Evolutionary conservation across 169 alveolate species (phyloP), one percentile per base, ranked within the genome.

Genomic region (Blepharisma undulans): DNA sequence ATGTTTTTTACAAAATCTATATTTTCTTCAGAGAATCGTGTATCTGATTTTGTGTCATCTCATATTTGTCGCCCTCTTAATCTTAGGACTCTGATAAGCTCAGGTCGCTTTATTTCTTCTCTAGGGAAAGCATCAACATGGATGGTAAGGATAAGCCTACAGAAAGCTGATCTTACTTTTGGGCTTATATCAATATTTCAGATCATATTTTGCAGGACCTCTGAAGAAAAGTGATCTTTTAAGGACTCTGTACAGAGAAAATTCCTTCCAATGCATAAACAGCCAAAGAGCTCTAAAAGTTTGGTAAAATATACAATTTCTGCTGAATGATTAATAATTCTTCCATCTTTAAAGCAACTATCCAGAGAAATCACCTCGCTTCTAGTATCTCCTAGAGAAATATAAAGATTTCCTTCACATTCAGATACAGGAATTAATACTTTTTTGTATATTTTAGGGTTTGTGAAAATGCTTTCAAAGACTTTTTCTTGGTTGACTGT

Each of bases 271-370:
- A 22, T 22, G n/a, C 90, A 86, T 66, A 86, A 86, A 21, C 30
- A 25, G 25, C 72, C 48, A 86, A 29, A 86, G 0, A 86, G 34
- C n/a, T 86, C 90, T 30, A 86, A 32, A 19, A 86, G 27, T 18
- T 27, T 18, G 30, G 80, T 86, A 27, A 86, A 86, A 33, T 86
- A 86, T 0, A 25, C 12, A 12, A 92, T 87, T 34, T 90, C 88
- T n/a, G 82, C 72, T 61, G 91, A 61, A 76, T 93, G 84, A n/a
- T 74, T 34, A 8, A 72, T 66, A 33, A 25, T 87, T 72, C 85
- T 61, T 34, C 91, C 89, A 10, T 85, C 71, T 22, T 25, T 48
- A 34, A 27, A 61, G 30, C 94, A 94, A 36, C 85, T 84, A 4
- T 36, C 76, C 27, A 88, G 71, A 78, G 86, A 5, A 18, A 86